Evolutionary conservation across 352 stramenopile species (phyloP), one percentile per base, ranked within the genome.

Genomic region (Pythium brachiatum): DNA sequence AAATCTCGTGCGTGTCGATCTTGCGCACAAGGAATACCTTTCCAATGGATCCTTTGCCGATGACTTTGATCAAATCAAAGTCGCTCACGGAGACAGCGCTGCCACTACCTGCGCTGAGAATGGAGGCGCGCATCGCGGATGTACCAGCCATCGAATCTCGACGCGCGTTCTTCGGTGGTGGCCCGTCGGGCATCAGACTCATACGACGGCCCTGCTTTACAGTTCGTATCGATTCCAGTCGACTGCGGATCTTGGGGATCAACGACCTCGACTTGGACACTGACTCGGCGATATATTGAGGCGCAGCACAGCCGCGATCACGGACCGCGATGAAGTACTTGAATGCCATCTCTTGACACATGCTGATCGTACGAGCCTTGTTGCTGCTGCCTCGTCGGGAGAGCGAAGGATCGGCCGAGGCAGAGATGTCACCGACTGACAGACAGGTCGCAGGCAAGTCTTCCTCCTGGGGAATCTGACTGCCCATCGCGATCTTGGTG

Each of bases 21-120:
- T 95, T 91, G 47, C 83, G 77, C 31, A 95, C 88, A 11, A 96
- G 71, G 46, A 96, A 86, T 8, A 97, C 90, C 68, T 96, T 97
- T 53, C 91, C 91, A 61, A 97, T 96, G 63, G 66, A 85, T 29
- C 86, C 86, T 47, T 89, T 87, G 34, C 86, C 86, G 47, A 95
- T 91, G 16, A 93, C 82, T 41, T 89, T 86, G 60, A 95, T 89
- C 66, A 92, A 60, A 26, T 92, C 81, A 62, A 95, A 93, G 61
- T 95, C 86, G 36, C 86, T 90, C 13, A 93, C 85, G 32, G 88
- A 96, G 25, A 89, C 73, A 7, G 74, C 53, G 34, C 69, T 74
- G 16, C 66, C 61, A 27, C 64, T 62, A 5, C 60, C 57, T 52
- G 62, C 81, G 32, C 77, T 79, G 21, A 82, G 64, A 36, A 78